Conservation (phyloP, 345 rosid species). For the Hibiscus mutabilis region DNA sequence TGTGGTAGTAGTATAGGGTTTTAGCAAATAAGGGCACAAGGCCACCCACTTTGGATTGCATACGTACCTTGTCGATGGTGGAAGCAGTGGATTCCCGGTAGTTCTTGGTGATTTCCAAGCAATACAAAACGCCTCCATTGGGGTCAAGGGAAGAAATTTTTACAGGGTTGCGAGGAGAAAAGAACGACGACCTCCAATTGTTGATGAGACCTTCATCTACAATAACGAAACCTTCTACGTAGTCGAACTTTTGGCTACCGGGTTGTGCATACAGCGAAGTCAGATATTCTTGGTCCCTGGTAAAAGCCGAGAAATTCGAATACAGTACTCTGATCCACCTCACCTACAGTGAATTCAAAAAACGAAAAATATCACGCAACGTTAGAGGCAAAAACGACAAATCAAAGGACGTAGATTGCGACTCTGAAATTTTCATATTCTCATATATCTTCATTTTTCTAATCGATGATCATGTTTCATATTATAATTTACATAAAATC, state of each 20-base stretch:
- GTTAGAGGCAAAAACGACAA: slow-evolving; percentile 17
- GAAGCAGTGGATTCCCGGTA: slow-evolving; percentile 51
- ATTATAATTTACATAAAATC: too few species aligned
- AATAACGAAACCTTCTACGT: slow-evolving; percentile 93
- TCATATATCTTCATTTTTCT: too few species aligned
- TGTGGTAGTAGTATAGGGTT: too few species aligned
- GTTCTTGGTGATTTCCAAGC: slow-evolving; percentile 89
- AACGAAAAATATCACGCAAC: slow-evolving; percentile 14
- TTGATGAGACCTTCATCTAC: slow-evolving; percentile 88
- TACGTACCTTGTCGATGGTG: slow-evolving; percentile 58
- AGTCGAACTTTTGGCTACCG: slow-evolving; percentile 53
- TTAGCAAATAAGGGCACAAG: too few species aligned
- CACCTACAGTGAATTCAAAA: slow-evolving; percentile 36
- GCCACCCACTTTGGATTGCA: too few species aligned
- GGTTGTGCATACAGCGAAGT: slow-evolving; percentile 53
- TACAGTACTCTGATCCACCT: slow-evolving; percentile 93
- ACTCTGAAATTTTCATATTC: too few species aligned
- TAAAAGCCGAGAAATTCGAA: slow-evolving; percentile 66
- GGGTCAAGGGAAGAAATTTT: slow-evolving; percentile 60
- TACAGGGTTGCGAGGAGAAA: slow-evolving; percentile 81
- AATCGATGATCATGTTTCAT: too few species aligned
- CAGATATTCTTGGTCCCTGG: slow-evolving; percentile 74
- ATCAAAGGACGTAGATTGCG: slow-evolving; percentile 10
- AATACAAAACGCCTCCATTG: slow-evolving; percentile 65
- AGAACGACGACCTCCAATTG: slow-evolving; percentile 97